Conservation (phyloP, 805 yeast species). For the Kazachstania viticola region DNA sequence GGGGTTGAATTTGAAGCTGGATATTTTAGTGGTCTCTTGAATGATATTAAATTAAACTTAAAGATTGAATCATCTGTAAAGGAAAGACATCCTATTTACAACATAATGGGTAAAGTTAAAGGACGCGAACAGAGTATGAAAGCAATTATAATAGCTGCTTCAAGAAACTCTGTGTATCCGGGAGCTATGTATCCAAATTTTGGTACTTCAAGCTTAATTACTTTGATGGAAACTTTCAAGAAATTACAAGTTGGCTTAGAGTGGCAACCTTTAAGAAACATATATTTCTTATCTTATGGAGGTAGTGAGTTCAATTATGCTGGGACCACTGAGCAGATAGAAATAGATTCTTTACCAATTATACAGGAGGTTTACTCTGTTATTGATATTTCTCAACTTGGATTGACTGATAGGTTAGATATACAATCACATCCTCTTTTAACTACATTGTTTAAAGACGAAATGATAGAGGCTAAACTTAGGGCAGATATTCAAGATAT, state of each 20-base stretch:
- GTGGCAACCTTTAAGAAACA: conserved; percentile 75
- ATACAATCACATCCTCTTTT: conserved; percentile 55
- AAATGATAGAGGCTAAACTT: conserved; percentile 4
- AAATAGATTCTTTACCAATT: conserved; percentile 38
- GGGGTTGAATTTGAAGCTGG: conserved; percentile 12
- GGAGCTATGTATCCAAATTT: conserved; percentile 64
- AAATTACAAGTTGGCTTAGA: conserved; percentile 45
- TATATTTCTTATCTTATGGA: conserved; percentile 77
- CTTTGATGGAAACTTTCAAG: conserved; percentile 57
- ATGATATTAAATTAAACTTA: conserved; percentile 16
- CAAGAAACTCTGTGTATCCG: conserved; percentile 60
- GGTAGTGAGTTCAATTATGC: conserved; percentile 69
- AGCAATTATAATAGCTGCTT: conserved; percentile 68
- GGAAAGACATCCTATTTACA: conserved; percentile 57
- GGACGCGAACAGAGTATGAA: conserved; percentile 69
- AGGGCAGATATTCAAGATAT: conserved; percentile 12
- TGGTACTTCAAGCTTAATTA: conserved; percentile 60
- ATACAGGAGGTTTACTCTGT: conserved; percentile 52
- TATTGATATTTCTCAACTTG: conserved; percentile 47
- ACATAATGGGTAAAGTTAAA: conserved; percentile 61
- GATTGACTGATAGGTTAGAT: conserved; percentile 31
- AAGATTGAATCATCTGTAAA: conserved; percentile 32
- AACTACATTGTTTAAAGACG: conserved; percentile 12
- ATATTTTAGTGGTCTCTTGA: conserved; percentile 9
- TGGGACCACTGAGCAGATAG: conserved; percentile 58